Conservation (phyloP, 2,329 filamentous ascomycete species). For the Aspergillus novofumigatus region DNA sequence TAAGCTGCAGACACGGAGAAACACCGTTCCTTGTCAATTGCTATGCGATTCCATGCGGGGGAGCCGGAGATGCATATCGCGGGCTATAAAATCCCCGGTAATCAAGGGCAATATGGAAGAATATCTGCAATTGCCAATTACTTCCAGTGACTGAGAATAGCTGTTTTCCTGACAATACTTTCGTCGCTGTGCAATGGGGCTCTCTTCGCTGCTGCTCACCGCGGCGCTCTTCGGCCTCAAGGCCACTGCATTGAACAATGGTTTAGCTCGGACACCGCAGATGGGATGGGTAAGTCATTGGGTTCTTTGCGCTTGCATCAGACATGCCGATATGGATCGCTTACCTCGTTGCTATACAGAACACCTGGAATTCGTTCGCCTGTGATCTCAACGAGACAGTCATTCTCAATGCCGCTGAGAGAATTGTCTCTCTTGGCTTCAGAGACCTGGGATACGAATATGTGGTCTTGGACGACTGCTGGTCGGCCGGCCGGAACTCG, state of each 20-base stretch:
- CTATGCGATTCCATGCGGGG: not conserved
- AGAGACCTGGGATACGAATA: conserved; percentile 46
- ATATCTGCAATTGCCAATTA: not conserved
- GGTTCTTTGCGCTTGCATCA: not conserved
- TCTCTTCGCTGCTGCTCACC: conserved; percentile 9
- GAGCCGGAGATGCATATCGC: not conserved
- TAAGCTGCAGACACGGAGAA: not conserved
- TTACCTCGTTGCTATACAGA: conserved; percentile 8
- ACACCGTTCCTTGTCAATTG: not conserved
- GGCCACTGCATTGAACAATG: conserved; percentile 35
- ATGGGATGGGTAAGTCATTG: conserved; percentile 37
- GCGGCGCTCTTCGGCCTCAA: conserved; percentile 3
- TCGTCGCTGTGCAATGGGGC: conserved; percentile 1
- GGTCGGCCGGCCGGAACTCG: conserved; percentile 43
- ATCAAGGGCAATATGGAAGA: not conserved
- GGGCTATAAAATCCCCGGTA: not conserved
- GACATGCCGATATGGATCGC: not conserved
- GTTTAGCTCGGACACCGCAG: conserved; percentile 38
- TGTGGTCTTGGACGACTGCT: conserved; percentile 52
- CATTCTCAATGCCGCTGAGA: conserved; percentile 41
- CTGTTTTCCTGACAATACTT: not conserved
- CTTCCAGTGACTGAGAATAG: not conserved
- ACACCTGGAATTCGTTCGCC: conserved; percentile 41
- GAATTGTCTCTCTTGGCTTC: conserved; percentile 41
- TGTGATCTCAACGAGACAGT: conserved; percentile 44